Base-by-base conservation (phyloP, 495 filamentous ascomycete species). In the Penicillium subrubescens region DNA sequence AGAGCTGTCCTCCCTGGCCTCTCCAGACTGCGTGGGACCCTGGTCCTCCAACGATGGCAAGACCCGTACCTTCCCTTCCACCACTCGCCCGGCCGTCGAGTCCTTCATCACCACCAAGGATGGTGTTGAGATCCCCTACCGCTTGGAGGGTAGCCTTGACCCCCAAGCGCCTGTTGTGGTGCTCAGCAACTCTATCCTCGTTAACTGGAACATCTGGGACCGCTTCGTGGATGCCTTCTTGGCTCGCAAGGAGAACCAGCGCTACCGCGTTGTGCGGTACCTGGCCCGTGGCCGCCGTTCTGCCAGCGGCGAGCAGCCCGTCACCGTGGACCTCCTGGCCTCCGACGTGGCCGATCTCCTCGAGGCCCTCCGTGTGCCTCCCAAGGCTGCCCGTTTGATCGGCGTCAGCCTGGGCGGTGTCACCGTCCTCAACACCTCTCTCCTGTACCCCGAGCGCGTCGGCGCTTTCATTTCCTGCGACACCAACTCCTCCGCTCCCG, bases 371-470 rank as follows among this genome's bases (percentile, higher is more conserved):
- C 82, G 87, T 29, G 86, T 91, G 41, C 58, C 71, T 2, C 78
- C 81, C 19, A 81, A 83, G 64, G 85, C 87, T 7, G 82, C 86
- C 55, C 79, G 82, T 0, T 63, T 93, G 6, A 81, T 93, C 57
- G 92, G 92, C 37, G 91, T 95, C 21, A 88, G 84, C 35, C 87
- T 93, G 74, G 92, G 92, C 64, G 92, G 91, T 48, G 88, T 88
- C 14, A 93, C 91, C 5, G 81, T 87, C 0, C 81, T 95, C 50
- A 88, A 89, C 66, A 86, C 88, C 56, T 87, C 89, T 1, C 82
- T 93, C 25, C 84, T 82, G 27, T 84, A 92, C 67, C 90, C 90
- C 0, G 63, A 76, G 0, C 77, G 83, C 39, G 69, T 93, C 5
- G 78, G 61, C 17, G 78, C 77, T 8, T 90, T 93, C 75, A 79